Conservation (phyloP, 768 basidiomycete genomes). For the Cytidiella melzeri region DNA sequence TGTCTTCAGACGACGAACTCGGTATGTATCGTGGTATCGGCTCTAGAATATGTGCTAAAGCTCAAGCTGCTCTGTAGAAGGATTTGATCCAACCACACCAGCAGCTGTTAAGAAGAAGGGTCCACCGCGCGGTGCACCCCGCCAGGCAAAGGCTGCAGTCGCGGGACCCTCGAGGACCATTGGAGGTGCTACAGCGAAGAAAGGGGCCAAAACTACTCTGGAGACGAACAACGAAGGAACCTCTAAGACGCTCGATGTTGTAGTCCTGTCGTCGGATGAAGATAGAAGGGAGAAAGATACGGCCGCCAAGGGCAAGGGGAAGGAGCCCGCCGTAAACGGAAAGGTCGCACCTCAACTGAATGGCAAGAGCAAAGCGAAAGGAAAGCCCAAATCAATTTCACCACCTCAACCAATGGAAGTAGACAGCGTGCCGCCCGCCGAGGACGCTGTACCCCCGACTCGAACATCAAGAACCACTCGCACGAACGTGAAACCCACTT, state of each 20-base stretch:
- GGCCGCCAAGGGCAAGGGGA: conserved; percentile 20
- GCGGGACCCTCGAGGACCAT: conserved; percentile 20
- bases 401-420: conserved; percentile 13
- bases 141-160: conserved; percentile 12
- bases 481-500: conserved; percentile 8
- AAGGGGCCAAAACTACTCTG: conserved; percentile 5
- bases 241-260: conserved; percentile 1
- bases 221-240: neutral
- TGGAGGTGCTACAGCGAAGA: conserved; percentile 10
- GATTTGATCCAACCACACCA: conserved; percentile 28
- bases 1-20: conserved; percentile 23
- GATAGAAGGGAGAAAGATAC: conserved; percentile 2
- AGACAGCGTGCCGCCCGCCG: conserved; percentile 13
- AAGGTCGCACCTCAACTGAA: conserved; percentile 25
- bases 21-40: conserved; percentile 16
- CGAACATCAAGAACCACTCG: conserved; percentile 11
- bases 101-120: conserved; percentile 19
- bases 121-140: conserved; percentile 14
- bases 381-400: conserved; percentile 18
- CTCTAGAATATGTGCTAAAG: conserved; percentile 7
- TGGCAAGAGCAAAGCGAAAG: conserved; percentile 28
- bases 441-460: conserved; percentile 9
- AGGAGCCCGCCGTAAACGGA: conserved; percentile 8
- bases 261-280: conserved; percentile 9
- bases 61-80: conserved; percentile 9